Conservation (phyloP, 495 filamentous ascomycete species). For the Aspergillus leporis region DNA sequence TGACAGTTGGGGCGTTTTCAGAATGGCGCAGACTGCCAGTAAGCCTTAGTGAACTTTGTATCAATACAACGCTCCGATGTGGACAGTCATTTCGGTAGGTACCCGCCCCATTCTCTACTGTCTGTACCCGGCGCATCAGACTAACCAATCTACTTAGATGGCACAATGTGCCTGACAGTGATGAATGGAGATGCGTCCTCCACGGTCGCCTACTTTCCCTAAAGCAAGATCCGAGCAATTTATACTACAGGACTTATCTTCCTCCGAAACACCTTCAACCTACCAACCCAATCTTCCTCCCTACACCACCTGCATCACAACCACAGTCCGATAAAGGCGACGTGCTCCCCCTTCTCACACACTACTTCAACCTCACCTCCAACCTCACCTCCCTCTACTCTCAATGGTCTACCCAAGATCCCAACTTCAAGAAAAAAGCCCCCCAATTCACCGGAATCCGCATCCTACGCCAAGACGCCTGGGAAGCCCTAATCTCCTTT, state of each 20-base stretch:
- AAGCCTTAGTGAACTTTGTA: slow-evolving; percentile 77
- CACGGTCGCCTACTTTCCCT: slow-evolving; percentile 82
- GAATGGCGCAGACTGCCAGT: slow-evolving; percentile 84
- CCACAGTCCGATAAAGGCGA: slow-evolving; percentile 49
- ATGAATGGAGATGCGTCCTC: slow-evolving; percentile 91
- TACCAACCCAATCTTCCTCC: background rate
- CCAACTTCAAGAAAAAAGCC: slow-evolving; percentile 88
- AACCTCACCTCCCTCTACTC: slow-evolving; percentile 76
- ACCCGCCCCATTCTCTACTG: background rate
- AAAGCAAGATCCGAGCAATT: slow-evolving; percentile 72
- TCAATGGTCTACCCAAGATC: slow-evolving; percentile 81
- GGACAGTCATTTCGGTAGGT: slow-evolving; percentile 81
- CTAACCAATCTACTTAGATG: slow-evolving; percentile 54
- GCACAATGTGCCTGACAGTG: slow-evolving; percentile 68
- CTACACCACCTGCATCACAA: slow-evolving; percentile 30
- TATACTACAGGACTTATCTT: slow-evolving; percentile 77
- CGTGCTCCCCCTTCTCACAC: slow-evolving; percentile 64
- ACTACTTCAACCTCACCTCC: slow-evolving; percentile 80
- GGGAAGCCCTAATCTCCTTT: slow-evolving; percentile 92
- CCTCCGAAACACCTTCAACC: slow-evolving; percentile 30
- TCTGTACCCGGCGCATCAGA: background rate
- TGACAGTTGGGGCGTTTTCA: slow-evolving; percentile 38
- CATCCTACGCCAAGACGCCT: slow-evolving; percentile 93
- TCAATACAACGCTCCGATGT: slow-evolving; percentile 87
- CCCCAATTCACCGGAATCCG: slow-evolving; percentile 87